Conservation (phyloP, 768 basidiomycete genomes). For the Boletus subparvulus region DNA sequence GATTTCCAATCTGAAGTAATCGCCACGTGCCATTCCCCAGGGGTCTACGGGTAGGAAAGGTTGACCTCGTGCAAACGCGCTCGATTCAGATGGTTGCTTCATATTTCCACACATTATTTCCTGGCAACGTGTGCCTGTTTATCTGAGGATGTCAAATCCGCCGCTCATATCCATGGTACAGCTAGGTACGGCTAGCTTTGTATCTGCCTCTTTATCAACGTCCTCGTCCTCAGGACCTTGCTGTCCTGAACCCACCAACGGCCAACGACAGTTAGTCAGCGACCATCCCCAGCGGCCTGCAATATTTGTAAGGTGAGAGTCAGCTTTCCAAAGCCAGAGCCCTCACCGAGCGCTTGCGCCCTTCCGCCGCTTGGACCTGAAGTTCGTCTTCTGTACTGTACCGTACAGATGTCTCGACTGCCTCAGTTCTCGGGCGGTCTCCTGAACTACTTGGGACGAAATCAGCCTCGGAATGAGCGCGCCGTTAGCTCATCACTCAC, state of each 20-base stretch:
- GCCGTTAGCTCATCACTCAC: neutral
- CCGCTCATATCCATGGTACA: neutral
- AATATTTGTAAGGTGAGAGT: neutral
- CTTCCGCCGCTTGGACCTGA: neutral
- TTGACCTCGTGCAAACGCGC: conserved; percentile 2
- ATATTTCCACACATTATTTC: neutral
- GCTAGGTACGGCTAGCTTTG: neutral
- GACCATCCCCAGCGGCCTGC: neutral
- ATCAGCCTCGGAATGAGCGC: neutral
- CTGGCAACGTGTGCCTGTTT: neutral
- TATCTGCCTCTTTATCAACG: conserved; percentile 3
- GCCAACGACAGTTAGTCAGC: no score
- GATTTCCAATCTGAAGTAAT: conserved; percentile 1
- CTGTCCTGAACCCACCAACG: neutral
- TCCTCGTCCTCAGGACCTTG: neutral
- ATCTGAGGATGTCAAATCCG: neutral
- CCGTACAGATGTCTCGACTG: neutral
- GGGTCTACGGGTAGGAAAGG: neutral
- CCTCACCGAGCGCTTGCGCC: neutral
- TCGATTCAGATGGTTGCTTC: neutral
- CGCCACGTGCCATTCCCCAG: conserved; percentile 9
- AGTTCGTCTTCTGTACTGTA: neutral
- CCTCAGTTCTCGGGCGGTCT: neutral
- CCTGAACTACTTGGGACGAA: neutral
- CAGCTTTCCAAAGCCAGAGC: neutral